Evolutionary conservation across 129 eudicot species (phyloP).

Genomic region (Daucus carota): DNA sequence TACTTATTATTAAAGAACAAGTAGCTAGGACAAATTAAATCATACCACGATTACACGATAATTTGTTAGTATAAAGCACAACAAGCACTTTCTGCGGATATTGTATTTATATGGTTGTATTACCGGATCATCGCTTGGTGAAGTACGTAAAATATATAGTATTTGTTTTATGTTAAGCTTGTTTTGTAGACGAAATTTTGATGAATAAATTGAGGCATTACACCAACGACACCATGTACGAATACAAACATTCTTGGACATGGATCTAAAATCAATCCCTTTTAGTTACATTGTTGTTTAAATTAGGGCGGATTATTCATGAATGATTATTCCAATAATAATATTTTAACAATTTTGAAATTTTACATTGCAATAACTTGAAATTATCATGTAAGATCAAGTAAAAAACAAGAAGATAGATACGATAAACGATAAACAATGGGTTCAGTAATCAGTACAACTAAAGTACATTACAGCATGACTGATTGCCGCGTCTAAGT

Average conservation of each 20-base stretch:
- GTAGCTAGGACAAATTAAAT: not conserved
- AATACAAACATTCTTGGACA: too few species aligned
- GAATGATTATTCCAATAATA: too few species aligned
- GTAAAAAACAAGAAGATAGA: not conserved
- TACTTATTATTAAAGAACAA: not conserved
- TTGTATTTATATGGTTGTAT: not conserved
- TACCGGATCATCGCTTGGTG: not conserved
- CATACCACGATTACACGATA: not conserved
- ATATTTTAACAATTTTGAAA: too few species aligned
- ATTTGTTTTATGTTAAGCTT: too few species aligned
- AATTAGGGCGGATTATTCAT: too few species aligned
- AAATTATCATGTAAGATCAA: too few species aligned
- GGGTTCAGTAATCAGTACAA: not conserved
- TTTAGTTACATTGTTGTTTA: not conserved
- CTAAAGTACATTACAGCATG: not conserved
- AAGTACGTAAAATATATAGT: not conserved
- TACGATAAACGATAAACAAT: not conserved
- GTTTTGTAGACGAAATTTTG: too few species aligned
- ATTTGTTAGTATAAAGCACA: not conserved
- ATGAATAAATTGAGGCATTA: too few species aligned
- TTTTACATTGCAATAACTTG: too few species aligned
- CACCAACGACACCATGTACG: too few species aligned
- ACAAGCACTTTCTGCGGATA: not conserved
- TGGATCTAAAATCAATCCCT: too few species aligned
- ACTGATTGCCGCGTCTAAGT: not conserved